Evolutionary conservation across 352 stramenopile species (phyloP), one percentile per base, ranked within the genome.

Genomic region (Globisporangium heterothallicum): DNA sequence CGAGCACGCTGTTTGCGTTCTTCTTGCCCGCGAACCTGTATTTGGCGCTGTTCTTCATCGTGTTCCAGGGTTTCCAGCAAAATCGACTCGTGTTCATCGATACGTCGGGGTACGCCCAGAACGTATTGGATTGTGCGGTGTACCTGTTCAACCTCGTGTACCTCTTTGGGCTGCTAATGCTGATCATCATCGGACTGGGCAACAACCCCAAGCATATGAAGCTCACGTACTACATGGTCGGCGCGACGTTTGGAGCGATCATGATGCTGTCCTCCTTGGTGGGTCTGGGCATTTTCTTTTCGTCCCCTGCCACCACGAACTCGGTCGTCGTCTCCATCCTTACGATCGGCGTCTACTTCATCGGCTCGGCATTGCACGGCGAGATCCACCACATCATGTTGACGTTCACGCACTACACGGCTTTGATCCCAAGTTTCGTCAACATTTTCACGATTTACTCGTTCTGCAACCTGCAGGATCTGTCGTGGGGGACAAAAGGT

Each of bases 401-500:
- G 63, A 89, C 79, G 30, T 92, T 92, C 66, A 84, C 79, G 54
- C 86, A 94, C 64, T 96, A 93, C 69, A 90, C 78, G 42, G 72
- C 82, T 16, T 58, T 96, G 41, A 86, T 92, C 48, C 86, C 86
- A 26, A 92, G 75, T 42, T 94, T 94, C 43, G 80, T 96, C 29
- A 94, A 92, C 62, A 94, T 94, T 45, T 89, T 94, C 47, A 89
- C 78, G 21, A 88, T 95, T 51, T 95, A 94, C 76, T 92, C 81
- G 47, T 94, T 92, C 63, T 94, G 79, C 53, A 93, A 94, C 68
- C 64, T 95, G 25, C 83, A 95, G 27, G 78, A 95, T 51, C 64
- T 95, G 47, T 92, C 78, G 13, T 95, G 85, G 85, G 85, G 85
- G 7, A 95, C 82, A 1, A 91, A 90, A 44, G 84, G 84, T 0